A percentile compares a stretch with the other conserved stretches of the same genome.
phyloP scores from a whole-genome alignment of 148 eudicot species.

The Chenopodium berlandieri region DNA sequence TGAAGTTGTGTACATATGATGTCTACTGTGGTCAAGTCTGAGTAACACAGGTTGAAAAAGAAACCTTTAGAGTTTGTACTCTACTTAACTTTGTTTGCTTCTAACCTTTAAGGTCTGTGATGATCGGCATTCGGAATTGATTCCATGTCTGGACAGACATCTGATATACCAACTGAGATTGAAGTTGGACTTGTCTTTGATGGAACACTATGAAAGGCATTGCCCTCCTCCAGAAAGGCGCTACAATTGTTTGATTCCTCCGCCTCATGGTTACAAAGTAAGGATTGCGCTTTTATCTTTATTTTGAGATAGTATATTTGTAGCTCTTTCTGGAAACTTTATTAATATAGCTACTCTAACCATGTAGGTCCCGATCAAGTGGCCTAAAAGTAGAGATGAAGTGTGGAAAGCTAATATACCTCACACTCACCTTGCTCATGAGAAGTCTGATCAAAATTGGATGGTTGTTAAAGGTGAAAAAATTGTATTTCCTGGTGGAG shows the following conservation, averaged over 20 bases:
- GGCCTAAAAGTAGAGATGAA: conserved; percentile 99
- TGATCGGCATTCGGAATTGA: conserved; percentile 91
- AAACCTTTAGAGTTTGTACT: not conserved
- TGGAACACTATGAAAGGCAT: conserved; percentile 99
- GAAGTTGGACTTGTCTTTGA: conserved; percentile 90
- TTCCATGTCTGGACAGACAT: conserved; percentile 94
- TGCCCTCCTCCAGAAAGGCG: conserved; percentile 95
- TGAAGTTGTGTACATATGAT: not conserved
- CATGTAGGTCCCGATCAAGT: conserved; percentile 81
- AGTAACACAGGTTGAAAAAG: not conserved
- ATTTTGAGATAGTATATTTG: not conserved
- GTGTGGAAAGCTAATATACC: conserved; percentile 99
- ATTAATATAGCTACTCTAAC: not conserved
- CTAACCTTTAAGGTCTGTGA: conserved; percentile 73
- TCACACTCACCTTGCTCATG: conserved; percentile 98
- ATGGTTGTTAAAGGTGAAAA: conserved; percentile 98
- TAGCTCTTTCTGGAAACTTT: conserved; percentile 11
- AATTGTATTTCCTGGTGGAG: conserved; percentile 94
- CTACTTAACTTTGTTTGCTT: conserved; percentile 19
- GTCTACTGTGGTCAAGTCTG: not conserved
- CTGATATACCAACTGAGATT: conserved; percentile 91
- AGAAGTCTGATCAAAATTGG: conserved; percentile 99
- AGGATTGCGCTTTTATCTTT: not conserved
- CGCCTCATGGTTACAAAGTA: conserved; percentile 95
- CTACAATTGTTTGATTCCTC: conserved; percentile 94